Evolutionary conservation across 2,329 filamentous ascomycete genomes (phyloP).

Genomic region (Helotiales sp.): DNA sequence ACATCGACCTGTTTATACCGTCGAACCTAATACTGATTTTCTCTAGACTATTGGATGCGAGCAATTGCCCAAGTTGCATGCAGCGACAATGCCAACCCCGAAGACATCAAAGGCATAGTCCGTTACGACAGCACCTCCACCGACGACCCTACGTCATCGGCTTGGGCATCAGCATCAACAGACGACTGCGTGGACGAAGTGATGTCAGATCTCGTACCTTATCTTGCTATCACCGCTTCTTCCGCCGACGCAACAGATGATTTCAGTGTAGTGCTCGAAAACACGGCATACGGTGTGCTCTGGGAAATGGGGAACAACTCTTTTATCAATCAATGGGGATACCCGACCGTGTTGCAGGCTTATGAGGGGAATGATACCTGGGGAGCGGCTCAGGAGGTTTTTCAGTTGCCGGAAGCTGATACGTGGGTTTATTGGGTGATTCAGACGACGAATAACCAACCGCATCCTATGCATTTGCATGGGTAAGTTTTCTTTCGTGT

Average conservation of each 20-base stretch:
- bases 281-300: constrained; percentile 18
- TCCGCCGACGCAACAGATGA: constrained; percentile 39
- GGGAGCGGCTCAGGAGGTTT: constrained; percentile 15
- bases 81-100: constrained; percentile 10
- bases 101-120: constrained; percentile 15
- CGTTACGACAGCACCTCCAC: constrained; percentile 12
- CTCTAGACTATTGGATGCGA: constrained; percentile 53
- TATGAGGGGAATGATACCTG: neutral
- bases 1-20: too few species aligned
- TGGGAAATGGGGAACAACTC: neutral
- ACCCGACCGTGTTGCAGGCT: constrained; percentile 40
- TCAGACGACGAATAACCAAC: neutral
- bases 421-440: neutral
- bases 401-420: constrained; percentile 11
- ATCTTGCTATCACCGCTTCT: constrained; percentile 44
- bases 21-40: too few species aligned
- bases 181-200: constrained; percentile 28
- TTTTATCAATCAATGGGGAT: constrained; percentile 42
- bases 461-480: constrained; percentile 49
- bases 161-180: constrained; percentile 12
- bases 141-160: constrained; percentile 17
- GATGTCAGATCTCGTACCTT: constrained; percentile 28
- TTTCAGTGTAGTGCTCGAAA: constrained; percentile 31
- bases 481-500: too few species aligned
- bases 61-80: constrained; percentile 4